Evolutionary conservation across 176 grass and related monocot species (phyloP), one percentile per base, ranked within the genome.

Genomic region (Oropetium thomaeum): DNA sequence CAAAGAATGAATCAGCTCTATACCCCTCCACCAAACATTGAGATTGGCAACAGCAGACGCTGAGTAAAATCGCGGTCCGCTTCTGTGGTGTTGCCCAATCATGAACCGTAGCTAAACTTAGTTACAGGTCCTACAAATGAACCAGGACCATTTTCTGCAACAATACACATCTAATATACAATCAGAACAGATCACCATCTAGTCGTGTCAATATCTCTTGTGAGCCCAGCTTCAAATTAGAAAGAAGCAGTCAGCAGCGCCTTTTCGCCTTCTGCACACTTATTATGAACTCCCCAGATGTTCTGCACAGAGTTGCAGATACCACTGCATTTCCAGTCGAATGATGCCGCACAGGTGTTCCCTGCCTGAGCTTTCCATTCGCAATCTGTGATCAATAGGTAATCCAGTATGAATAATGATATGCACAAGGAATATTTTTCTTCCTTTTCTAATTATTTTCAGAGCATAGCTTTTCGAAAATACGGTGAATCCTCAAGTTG

Each of bases 301-400:
- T 85, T 89, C 72, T 92, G 83, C 47, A 85, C 89, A 0, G 92
- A 85, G 80, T 96, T 84, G 58, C 92, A 96, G 70, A 96, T 96
- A 35, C 92, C 92, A 5, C 92, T 96, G 78, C 92, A 96, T 81
- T 81, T 85, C 92, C 92, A 96, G 47, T 96, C 92, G 40, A 96
- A 96, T 11, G 92, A 92, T 0, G 87, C 92, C 0, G 89, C 92
- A 0, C 92, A 96, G 31, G 85, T 89, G 72, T 81, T 92, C 16
- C 92, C 92, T 2, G 89, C 86, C 65, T 92, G 92, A 72, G 89
- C 86, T 78, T 96, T 96, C 92, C 92, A 96, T 70, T 96, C 86
- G 2, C 92, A 96, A 87, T 96, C 89, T 96, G 80, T 34, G 31
- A 70, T 62, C 70, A 62, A 61, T 16, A 82, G 19, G 9, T 2